phyloP scores from a whole-genome alignment of 768 basidiomycete genomes.

The Boletus edulis region DNA sequence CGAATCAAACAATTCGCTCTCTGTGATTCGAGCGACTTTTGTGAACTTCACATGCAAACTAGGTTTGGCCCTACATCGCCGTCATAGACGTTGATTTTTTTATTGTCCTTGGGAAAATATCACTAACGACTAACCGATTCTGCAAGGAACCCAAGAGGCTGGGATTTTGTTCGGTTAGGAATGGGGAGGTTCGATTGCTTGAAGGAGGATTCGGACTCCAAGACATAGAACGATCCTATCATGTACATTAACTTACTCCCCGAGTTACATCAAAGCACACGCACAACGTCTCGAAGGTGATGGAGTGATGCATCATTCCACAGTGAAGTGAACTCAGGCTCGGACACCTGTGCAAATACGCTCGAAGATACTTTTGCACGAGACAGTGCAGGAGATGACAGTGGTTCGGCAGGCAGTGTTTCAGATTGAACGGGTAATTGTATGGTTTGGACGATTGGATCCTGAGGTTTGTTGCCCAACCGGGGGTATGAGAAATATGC shows the following conservation, averaged over 20 bases:
- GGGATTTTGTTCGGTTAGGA: conserved; percentile 67
- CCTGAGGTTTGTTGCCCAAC: conserved; percentile 71
- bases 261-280: conserved; percentile 3
- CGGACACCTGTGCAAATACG: neutral
- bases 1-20: conserved; percentile 47
- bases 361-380: neutral
- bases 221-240: conserved; percentile 50
- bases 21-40: conserved; percentile 43
- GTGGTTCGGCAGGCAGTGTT: neutral
- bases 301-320: conserved; percentile 20
- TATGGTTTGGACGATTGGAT: conserved; percentile 68
- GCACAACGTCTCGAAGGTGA: conserved; percentile 11
- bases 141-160: conserved; percentile 53
- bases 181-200: conserved; percentile 44
- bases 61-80: conserved; percentile 45
- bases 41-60: conserved; percentile 37
- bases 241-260: conserved; percentile 1
- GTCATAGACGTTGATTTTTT: neutral
- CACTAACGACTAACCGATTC: conserved; percentile 47
- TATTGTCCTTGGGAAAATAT: neutral
- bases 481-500: conserved; percentile 58
- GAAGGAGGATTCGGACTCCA: conserved; percentile 54
- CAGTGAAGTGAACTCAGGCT: conserved; percentile 1
- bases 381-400: neutral
- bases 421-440: conserved; percentile 17